These are phyloP conservation scores for Phanerochaete carnosa DNA, from an alignment of 768 basidiomycete genomes.

Conservation along the genomic window DNA sequence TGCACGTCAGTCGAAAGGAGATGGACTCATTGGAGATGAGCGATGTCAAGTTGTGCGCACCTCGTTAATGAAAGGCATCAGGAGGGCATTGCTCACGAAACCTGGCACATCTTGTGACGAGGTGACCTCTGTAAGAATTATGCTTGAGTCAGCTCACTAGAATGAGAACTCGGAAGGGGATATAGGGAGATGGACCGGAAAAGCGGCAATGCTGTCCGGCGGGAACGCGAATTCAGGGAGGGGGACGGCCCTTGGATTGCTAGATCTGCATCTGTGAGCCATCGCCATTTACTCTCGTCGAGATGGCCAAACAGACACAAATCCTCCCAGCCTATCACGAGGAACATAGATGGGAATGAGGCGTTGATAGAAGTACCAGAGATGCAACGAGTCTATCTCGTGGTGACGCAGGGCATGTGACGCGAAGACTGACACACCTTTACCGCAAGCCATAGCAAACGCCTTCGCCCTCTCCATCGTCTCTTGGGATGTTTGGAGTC, in stretches of 20 bases:
- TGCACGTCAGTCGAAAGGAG: not conserved
- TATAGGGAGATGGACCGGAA: not conserved
- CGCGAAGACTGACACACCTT: slow-evolving; percentile 47
- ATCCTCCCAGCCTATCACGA: not conserved
- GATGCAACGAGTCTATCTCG: not conserved
- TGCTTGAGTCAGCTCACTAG: not conserved
- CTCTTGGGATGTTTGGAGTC: slow-evolving; percentile 80
- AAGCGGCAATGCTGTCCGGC: not conserved
- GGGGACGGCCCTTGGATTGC: not conserved
- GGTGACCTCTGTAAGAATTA: slow-evolving; percentile 67
- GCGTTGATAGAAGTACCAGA: not conserved
- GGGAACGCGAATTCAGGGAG: not conserved
- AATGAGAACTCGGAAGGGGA: not conserved
- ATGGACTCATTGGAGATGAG: not conserved
- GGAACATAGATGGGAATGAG: not conserved
- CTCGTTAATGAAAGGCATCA: slow-evolving; percentile 99
- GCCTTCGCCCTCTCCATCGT: slow-evolving; percentile 73
- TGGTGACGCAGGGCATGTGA: not conserved
- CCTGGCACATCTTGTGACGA: slow-evolving; percentile 90
- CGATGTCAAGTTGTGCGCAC: slow-evolving; percentile 31
- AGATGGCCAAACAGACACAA: not conserved
- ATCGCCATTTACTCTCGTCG: not conserved
- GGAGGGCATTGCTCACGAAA: slow-evolving; percentile 89
- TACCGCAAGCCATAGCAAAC: slow-evolving; percentile 88
- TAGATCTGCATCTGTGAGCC: not conserved